A percentile compares a stretch with the other conserved stretches of the same genome.
Conservation (phyloP, 345 rosid species). For the Aethionema arabicum region DNA sequence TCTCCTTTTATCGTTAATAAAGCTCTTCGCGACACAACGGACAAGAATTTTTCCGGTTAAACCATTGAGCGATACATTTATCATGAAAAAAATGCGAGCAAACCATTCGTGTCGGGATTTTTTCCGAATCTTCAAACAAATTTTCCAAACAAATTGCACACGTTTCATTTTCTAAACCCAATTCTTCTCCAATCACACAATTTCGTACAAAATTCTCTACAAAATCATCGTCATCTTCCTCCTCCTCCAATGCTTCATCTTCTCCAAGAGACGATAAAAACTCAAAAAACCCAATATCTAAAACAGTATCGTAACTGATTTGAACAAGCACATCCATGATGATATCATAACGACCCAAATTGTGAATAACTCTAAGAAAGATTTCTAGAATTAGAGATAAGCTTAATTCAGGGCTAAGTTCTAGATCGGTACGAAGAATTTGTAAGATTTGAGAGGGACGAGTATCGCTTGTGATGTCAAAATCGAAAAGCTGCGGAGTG, state of each 20-base stretch:
- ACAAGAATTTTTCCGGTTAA: not conserved
- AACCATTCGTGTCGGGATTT: not conserved
- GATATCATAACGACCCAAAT: not conserved
- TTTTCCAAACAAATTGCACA: constrained; percentile 1
- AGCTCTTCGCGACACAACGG: not conserved
- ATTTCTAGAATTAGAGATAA: not conserved
- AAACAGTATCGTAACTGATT: not conserved
- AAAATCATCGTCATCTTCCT: too few species aligned
- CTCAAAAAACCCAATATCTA: not conserved
- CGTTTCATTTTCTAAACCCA: not conserved
- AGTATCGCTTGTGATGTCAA: not conserved
- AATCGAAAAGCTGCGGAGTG: not conserved
- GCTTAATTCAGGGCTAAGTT: not conserved
- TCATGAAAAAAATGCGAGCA: constrained; percentile 16
- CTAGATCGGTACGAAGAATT: not conserved
- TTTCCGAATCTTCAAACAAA: not conserved
- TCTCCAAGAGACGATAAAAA: not conserved
- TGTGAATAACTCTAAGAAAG: not conserved
- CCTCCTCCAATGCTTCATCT: too few species aligned
- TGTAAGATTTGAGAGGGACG: not conserved
- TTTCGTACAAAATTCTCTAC: not conserved
- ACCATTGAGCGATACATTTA: constrained; percentile 1
- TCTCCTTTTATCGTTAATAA: constrained; percentile 1
- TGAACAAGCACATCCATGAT: not conserved
- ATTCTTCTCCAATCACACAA: not conserved